These are phyloP conservation scores for Exophiala viscosa DNA, from an alignment of 2,329 filamentous ascomycete species.

Conservation along the genomic window DNA sequence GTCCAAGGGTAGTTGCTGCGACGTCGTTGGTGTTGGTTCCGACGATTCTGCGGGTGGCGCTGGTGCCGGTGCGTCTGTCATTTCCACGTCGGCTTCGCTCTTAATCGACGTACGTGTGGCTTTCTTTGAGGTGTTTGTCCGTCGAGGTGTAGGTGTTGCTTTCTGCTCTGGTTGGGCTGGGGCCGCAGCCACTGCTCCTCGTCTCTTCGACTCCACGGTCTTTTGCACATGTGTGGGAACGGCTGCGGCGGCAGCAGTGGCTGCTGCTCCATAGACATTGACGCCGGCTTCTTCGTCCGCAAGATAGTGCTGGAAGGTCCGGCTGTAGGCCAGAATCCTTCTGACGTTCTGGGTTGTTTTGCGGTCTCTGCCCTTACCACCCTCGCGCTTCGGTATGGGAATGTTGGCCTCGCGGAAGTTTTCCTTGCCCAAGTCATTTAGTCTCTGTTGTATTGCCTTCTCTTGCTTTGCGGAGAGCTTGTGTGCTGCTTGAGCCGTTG, in stretches of 20 bases:
- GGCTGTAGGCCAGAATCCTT: conserved; percentile 47
- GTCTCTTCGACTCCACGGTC: conserved; percentile 23
- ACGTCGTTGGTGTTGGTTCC: conserved; percentile 21
- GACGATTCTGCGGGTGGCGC: not conserved
- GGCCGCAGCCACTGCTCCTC: conserved; percentile 31
- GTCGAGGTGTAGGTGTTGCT: conserved; percentile 2
- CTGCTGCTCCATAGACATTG: conserved; percentile 20
- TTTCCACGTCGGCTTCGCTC: conserved; percentile 16
- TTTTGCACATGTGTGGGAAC: conserved; percentile 18
- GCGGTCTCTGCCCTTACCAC: conserved; percentile 38
- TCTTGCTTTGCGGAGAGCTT: conserved; percentile 76
- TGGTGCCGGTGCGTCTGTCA: conserved; percentile 12
- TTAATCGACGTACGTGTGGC: conserved; percentile 8
- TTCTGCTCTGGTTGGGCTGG: conserved; percentile 15
- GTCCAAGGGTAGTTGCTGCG: conserved; percentile 12
- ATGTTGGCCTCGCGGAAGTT: conserved; percentile 58
- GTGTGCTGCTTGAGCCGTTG: conserved; percentile 45
- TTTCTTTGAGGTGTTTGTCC: conserved; percentile 9
- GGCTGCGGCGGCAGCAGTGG: conserved; percentile 13
- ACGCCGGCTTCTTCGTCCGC: conserved; percentile 49
- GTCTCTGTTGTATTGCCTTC: conserved; percentile 73
- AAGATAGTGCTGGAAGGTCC: conserved; percentile 50
- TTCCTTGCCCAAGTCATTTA: conserved; percentile 79
- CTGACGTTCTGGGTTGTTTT: conserved; percentile 47
- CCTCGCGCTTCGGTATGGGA: conserved; percentile 59